A percentile compares a stretch with the other conserved stretches of the same genome.
Evolutionary conservation across 495 filamentous ascomycete species (phyloP).

Genomic region (Lophium mytilinum): DNA sequence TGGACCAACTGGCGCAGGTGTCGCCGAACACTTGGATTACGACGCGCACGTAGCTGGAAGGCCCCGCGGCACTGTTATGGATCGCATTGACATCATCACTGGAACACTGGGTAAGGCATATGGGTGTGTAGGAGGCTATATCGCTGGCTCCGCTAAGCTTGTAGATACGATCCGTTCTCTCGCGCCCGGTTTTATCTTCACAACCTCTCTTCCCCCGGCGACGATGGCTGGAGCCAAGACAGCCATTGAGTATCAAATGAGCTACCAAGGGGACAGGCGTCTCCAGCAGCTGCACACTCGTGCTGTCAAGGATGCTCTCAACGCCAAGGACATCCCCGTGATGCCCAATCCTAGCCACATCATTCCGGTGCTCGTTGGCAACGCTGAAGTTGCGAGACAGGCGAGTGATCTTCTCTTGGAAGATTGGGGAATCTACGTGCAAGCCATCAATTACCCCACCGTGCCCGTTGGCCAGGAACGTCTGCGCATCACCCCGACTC

Average conservation of each 20-base stretch:
- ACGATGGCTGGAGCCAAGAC: conserved; percentile 91
- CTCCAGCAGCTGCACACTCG: conserved; percentile 94
- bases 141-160: conserved; percentile 79
- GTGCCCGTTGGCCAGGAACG: conserved; percentile 94
- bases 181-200: conserved; percentile 98
- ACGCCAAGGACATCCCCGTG: conserved; percentile 80
- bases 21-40: conserved; percentile 94
- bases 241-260: conserved; percentile 87
- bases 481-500: conserved; percentile 89
- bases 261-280: conserved; percentile 69
- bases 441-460: conserved; percentile 98
- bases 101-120: conserved; percentile 96
- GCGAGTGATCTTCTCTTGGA: conserved; percentile 83
- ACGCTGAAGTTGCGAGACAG: conserved; percentile 84
- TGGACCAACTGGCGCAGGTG: conserved; percentile 89
- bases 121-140: conserved; percentile 95
- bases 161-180: conserved; percentile 94
- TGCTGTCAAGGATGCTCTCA: conserved; percentile 74
- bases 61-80: conserved; percentile 81
- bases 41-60: conserved; percentile 60
- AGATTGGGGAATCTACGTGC: conserved; percentile 89
- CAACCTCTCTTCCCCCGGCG: conserved; percentile 88
- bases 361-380: conserved; percentile 85
- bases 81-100: conserved; percentile 94
- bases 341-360: conserved; percentile 98